A percentile compares a stretch with the other conserved stretches of the same genome.
These are phyloP conservation scores for Monosporascus sp. DNA, from an alignment of 2,329 filamentous ascomycete species.

Conservation along the genomic window DNA sequence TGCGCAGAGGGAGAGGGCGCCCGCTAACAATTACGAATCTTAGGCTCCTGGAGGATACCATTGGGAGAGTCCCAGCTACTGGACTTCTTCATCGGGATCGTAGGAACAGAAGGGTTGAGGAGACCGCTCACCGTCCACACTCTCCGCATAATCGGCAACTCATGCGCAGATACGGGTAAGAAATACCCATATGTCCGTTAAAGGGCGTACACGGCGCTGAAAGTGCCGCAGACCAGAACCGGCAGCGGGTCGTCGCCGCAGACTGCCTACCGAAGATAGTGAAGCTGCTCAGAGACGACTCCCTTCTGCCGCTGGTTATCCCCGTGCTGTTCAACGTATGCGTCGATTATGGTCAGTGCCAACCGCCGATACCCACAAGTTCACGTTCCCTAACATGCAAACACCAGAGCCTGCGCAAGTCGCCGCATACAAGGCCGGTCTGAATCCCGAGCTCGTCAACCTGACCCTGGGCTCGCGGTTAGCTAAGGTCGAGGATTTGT, in stretches of 20 bases:
- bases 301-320: slow-evolving; percentile 46
- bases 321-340: slow-evolving; percentile 59
- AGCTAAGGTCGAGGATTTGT: slow-evolving; percentile 34
- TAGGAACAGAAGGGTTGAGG: slow-evolving; percentile 33
- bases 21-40: slow-evolving; percentile 10
- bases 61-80: slow-evolving; percentile 54
- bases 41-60: slow-evolving; percentile 52
- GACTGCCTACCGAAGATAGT: slow-evolving; percentile 44
- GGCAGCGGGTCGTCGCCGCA: slow-evolving; percentile 47
- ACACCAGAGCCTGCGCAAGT: slow-evolving; percentile 50
- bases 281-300: slow-evolving; percentile 40
- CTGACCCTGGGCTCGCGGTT: slow-evolving; percentile 44
- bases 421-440: slow-evolving; percentile 45
- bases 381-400: slow-evolving; percentile 10
- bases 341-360: slow-evolving; percentile 53
- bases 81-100: slow-evolving; percentile 47
- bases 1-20: background rate
- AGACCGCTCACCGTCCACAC: slow-evolving; percentile 47
- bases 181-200: background rate
- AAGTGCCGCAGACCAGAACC: slow-evolving; percentile 47
- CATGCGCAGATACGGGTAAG: slow-evolving; percentile 55
- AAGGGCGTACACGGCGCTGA: background rate
- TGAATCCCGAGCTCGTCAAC: slow-evolving; percentile 45
- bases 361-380: too few relatives aligned
- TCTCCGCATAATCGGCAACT: slow-evolving; percentile 56